These are phyloP conservation scores for Leersia perrieri DNA, from an alignment of 176 grass and related monocot genomes.

Conservation along the genomic window DNA sequence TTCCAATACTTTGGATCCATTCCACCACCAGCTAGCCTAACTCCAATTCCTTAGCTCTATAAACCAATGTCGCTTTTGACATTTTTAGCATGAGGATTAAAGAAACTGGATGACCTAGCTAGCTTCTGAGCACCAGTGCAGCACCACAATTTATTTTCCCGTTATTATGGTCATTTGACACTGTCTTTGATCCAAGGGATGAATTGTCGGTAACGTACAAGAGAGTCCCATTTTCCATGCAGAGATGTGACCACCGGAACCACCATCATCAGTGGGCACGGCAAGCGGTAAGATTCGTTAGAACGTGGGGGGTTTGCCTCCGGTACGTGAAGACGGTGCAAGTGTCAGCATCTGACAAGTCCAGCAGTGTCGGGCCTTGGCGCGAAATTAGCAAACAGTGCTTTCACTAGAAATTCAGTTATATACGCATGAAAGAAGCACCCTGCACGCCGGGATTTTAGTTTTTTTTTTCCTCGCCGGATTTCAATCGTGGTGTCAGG, in stretches of 20 bases:
- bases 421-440: constrained; percentile 14
- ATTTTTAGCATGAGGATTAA: background rate
- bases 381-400: background rate
- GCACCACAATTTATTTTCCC: background rate
- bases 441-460: constrained; percentile 1
- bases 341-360: constrained; percentile 27
- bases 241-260: constrained; percentile 51
- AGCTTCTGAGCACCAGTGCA: background rate
- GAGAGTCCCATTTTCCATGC: constrained; percentile 14
- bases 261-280: constrained; percentile 30
- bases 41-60: background rate
- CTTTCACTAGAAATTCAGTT: constrained; percentile 14
- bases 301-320: background rate
- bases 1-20: background rate
- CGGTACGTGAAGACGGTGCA: background rate
- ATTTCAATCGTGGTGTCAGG: constrained; percentile 20
- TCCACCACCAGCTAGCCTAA: constrained; percentile 38
- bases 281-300: background rate
- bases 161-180: constrained; percentile 19
- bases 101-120: background rate
- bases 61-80: constrained; percentile 27
- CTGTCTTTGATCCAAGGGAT: constrained; percentile 10
- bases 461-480: constrained; percentile 6
- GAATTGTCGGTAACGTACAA: constrained; percentile 43
- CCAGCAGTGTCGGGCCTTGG: background rate